Percentiles rank a stretch among this genome's conserved stretches.
phyloP scores from a whole-genome alignment of 192 early-diverging fungal species.

The Linnemannia schmuckeri region DNA sequence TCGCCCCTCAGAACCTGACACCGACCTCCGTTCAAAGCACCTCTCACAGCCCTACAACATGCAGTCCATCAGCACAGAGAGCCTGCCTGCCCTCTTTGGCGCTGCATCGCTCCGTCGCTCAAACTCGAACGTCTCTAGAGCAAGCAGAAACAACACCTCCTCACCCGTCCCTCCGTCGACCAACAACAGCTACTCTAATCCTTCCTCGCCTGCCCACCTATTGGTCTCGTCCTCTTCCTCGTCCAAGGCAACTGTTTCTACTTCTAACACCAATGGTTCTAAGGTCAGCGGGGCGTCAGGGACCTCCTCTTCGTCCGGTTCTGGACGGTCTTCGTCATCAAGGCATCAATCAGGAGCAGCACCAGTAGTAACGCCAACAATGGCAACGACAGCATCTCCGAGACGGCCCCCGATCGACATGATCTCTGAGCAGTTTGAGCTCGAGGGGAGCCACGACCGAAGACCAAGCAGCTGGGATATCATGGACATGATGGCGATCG shows the following conservation, averaged over 20 bases:
- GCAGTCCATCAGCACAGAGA: slow-evolving; percentile 53
- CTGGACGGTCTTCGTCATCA: not conserved
- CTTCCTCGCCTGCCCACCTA: slow-evolving; percentile 14
- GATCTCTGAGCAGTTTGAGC: slow-evolving; percentile 29
- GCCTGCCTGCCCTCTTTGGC: slow-evolving; percentile 44
- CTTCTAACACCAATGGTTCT: not conserved
- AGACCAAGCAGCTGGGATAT: slow-evolving; percentile 55
- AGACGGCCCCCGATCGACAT: slow-evolving; percentile 31
- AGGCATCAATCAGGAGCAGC: not conserved
- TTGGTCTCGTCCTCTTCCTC: not conserved
- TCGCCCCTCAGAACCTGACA: not conserved
- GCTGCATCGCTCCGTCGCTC: slow-evolving; percentile 34
- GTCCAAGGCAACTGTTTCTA: not conserved
- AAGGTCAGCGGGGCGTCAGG: not conserved
- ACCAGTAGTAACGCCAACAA: not conserved
- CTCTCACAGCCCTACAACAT: slow-evolving; percentile 52
- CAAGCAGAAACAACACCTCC: slow-evolving; percentile 22
- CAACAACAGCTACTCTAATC: slow-evolving; percentile 11
- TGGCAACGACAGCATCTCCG: not conserved
- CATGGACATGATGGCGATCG: slow-evolving; percentile 58
- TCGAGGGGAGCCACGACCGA: slow-evolving; percentile 25
- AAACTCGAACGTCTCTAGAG: slow-evolving; percentile 43
- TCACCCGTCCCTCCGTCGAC: slow-evolving; percentile 9
- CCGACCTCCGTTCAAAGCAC: slow-evolving; percentile 33
- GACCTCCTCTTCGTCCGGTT: not conserved